Base-by-base conservation (phyloP, 2,329 filamentous ascomycete genomes). In the Diplodia mutila region DNA sequence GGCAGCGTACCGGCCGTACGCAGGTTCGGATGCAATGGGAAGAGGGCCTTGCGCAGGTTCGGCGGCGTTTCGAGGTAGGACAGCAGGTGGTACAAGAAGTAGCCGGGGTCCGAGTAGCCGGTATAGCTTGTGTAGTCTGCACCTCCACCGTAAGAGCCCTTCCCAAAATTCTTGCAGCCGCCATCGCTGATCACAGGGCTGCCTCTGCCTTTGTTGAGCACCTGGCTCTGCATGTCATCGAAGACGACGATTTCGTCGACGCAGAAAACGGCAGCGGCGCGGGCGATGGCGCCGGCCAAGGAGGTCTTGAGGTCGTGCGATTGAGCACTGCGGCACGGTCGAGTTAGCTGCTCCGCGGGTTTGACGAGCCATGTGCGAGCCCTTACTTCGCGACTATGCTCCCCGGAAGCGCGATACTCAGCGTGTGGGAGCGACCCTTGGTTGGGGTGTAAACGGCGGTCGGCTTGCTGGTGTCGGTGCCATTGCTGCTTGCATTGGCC, bases 171-270 rank as follows among this genome's bases (percentile, higher is more conserved):
- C 8, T 52, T 52, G 74, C 69, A 85, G 73, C 82, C 78, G 57
- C 83, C 78, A 61, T 83, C 81, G 72, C 88, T 68, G 72, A 71
- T 59, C 46, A 21, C 51, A 42, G 46, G 69, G 12, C 32, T 51
- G 23, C 52, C 69, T 18, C 34, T 59, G 18, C 48, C 59, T 39
- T 70, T 67, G 59, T 71, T 69, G 66, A 64, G 34, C 27, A 59
- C 52, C 54, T 77, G 70, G 42, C 70, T 52, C 66, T 84, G 80
- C n/a, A 84, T 85, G 79, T 96, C 93, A 75, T 94, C 89, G 77
- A 91, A 97, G 66, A 97, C 82, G 61, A 97, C 85, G 34, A 96
- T 85, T 80, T 97, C 93, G 76, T 97, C 93, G 71, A 97, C 86
- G 74, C 87, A 90, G 80, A 95, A 96, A 70, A 96, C 90, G 69